phyloP scores from a whole-genome alignment of 139 green algal species.

The Helicosporidium sp. region DNA sequence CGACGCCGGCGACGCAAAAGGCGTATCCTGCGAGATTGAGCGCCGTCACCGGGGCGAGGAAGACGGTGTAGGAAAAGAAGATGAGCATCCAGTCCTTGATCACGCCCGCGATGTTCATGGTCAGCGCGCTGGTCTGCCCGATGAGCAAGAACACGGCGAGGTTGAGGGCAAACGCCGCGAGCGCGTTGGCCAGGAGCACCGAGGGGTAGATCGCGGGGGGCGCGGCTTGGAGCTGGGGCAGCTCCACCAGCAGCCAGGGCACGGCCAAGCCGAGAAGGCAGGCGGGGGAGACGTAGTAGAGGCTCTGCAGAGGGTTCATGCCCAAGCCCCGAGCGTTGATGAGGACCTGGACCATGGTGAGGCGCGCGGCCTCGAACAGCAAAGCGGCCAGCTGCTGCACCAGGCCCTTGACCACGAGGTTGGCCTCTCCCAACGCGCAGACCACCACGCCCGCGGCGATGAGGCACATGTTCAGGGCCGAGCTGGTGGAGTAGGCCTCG shows the following conservation, averaged over 20 bases:
- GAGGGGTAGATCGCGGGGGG: constrained; percentile 15
- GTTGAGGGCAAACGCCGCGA: constrained; percentile 56
- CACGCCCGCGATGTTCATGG: constrained; percentile 90
- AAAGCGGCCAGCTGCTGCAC: constrained; percentile 65
- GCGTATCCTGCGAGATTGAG: constrained; percentile 68
- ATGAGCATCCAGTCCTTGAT: constrained; percentile 90
- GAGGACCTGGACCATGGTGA: constrained; percentile 77
- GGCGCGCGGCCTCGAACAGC: constrained; percentile 34
- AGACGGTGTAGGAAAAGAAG: constrained; percentile 69
- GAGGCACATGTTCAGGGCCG: constrained; percentile 65
- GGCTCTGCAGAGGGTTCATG: constrained; percentile 39
- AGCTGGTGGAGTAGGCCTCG: constrained; percentile 37
- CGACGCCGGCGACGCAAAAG: constrained; percentile 31
- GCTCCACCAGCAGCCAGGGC: constrained; percentile 16
- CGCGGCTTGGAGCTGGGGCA: constrained; percentile 3
- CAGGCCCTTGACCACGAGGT: constrained; percentile 71
- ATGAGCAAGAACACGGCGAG: constrained; percentile 78
- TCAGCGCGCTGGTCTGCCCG: constrained; percentile 83
- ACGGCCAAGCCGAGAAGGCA: constrained; percentile 23
- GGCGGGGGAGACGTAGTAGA: constrained; percentile 39
- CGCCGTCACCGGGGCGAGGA: constrained; percentile 60
- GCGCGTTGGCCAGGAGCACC: constrained; percentile 63
- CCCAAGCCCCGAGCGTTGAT: constrained; percentile 34
- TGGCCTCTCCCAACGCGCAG: constrained; percentile 58
- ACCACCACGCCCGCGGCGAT: constrained; percentile 74